Percentiles rank a stretch among this genome's conserved stretches.
phyloP scores from a whole-genome alignment of 345 rosid genomes.

The Sapria himalayana region DNA sequence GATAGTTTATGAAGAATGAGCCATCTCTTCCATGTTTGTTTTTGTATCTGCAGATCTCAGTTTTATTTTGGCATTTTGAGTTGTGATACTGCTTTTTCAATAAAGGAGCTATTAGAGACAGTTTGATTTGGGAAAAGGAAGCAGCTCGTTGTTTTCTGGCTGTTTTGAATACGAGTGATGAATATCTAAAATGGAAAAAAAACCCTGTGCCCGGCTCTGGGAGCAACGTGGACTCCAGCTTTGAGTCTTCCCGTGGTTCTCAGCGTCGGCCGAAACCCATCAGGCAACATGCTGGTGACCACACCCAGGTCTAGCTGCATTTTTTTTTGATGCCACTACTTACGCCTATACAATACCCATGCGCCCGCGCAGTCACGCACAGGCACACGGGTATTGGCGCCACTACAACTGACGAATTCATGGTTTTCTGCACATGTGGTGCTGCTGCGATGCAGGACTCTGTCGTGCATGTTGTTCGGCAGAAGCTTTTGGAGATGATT shows the following conservation, averaged over 20 bases:
- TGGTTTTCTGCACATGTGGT: too few species aligned
- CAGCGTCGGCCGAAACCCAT: constrained; percentile 10
- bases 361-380: too few species aligned
- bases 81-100: too few species aligned
- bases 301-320: too few species aligned
- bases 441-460: constrained; percentile 50
- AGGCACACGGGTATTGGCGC: constrained; percentile 19
- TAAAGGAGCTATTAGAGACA: constrained; percentile 44
- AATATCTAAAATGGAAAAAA: constrained; percentile 54
- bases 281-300: constrained; percentile 41
- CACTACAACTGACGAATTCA: neutral
- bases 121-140: constrained; percentile 27
- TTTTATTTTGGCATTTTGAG: too few species aligned
- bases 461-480: constrained; percentile 36
- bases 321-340: too few species aligned
- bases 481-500: constrained; percentile 21
- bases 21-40: too few species aligned
- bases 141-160: constrained; percentile 40
- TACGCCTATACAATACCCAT: too few species aligned
- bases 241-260: constrained; percentile 9
- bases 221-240: constrained; percentile 9
- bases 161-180: constrained; percentile 30
- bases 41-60: too few species aligned
- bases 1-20: too few species aligned
- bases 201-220: constrained; percentile 9